phyloP scores from a whole-genome alignment of 2,329 filamentous ascomycete species.

The Leptographium radiaticola region DNA sequence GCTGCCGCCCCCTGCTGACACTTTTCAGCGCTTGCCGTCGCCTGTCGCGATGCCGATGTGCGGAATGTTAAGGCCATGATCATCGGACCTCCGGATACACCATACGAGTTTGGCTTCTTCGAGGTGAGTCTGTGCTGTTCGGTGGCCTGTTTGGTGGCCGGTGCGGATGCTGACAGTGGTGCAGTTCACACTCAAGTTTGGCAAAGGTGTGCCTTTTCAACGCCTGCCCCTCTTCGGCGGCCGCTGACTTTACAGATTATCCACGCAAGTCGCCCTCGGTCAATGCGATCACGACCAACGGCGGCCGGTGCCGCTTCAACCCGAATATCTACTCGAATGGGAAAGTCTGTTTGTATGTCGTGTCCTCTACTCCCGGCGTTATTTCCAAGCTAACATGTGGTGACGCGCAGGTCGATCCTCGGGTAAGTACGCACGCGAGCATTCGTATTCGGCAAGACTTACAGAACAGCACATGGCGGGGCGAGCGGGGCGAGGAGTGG shows the following conservation, averaged over 20 bases:
- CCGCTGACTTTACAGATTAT: conserved; percentile 50
- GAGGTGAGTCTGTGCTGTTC: conserved; percentile 46
- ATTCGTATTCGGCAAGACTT: conserved; percentile 1
- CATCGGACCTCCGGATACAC: conserved; percentile 83
- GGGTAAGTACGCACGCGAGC: conserved; percentile 40
- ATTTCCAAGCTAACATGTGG: neutral
- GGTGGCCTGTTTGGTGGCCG: no score
- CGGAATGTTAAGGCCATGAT: conserved; percentile 79
- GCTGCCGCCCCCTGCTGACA: neutral
- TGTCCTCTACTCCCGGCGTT: conserved; percentile 54
- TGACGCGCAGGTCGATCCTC: conserved; percentile 55
- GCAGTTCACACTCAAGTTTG: conserved; percentile 66
- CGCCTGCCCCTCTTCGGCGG: neutral
- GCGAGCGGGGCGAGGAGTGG: conserved; percentile 86
- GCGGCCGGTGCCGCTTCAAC: conserved; percentile 82
- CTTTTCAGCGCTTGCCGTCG: conserved; percentile 63
- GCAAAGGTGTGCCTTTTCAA: conserved; percentile 41
- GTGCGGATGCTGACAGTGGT: neutral
- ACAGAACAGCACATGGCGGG: conserved; percentile 71
- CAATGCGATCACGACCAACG: conserved; percentile 70
- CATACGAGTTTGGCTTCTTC: conserved; percentile 96
- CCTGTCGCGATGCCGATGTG: conserved; percentile 77
- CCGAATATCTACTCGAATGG: conserved; percentile 90
- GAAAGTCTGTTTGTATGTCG: conserved; percentile 76
- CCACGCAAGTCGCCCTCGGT: conserved; percentile 53